Base-by-base conservation (phyloP, 78 protist species). In the Dictyostelium discoideum region DNA sequence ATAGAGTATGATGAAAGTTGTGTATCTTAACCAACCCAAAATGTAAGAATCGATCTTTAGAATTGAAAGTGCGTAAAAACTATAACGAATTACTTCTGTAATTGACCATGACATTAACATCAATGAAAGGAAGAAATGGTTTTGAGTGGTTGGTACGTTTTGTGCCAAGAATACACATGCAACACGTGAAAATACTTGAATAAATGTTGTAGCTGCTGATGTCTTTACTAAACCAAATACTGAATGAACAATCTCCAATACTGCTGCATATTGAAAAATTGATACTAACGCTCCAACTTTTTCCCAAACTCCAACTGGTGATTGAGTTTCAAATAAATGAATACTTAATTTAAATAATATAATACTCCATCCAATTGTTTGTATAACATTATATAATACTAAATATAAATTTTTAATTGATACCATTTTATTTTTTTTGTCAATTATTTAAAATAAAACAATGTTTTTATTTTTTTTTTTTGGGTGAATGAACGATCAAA, bases 161-260 rank as follows among this genome's bases (percentile, higher is more conserved):
- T 65, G 39, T 46, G 87, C 88, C 10, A 94, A 69, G 24, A 48
- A 84, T 2, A 97, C 94, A 44, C 96, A 88, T 14, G 87, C 83
- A 44, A 97, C 87, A 44, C 98, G 39, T 16, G 98, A 97, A 72
- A 81, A 81, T 48, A 97, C 96, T 84, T 97, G 98, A 26, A 94
- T 85, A 54, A 89, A 78, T 50, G 98, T 97, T 37, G 96, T 92
- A 10, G 14, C 48, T 29, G 78, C 84, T 32, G 98, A 96, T 16
- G 96, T 93, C 13, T 57, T 76, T 9, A 97, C 98, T 29, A 97
- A 16, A n/a, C 98, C 97, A 24, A 96, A 1, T 50, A 93, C 14
- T 24, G 96, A 93, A 84, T 96, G 98, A n/a, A 96, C 1, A n/a
- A 96, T 84, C 81, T 96, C 98, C 11, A 93, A 54, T 22, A 79